Evolutionary conservation across 169 alveolate genomes (phyloP).

Genomic region (Perkinsus marinus): DNA sequence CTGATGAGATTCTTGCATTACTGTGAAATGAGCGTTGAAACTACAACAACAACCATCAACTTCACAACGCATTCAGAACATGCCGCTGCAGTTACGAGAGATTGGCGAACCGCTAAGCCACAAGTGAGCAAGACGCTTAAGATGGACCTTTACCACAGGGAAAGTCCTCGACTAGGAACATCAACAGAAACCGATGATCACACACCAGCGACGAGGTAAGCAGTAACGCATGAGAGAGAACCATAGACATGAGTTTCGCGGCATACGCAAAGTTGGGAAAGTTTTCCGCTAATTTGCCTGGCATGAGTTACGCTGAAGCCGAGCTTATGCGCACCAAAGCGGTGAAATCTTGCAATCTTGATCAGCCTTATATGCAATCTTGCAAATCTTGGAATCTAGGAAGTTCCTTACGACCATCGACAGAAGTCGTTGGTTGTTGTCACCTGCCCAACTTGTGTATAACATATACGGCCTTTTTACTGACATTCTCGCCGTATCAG

Average conservation of each 20-base stretch:
- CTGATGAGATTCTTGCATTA: background rate
- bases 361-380: too few species aligned
- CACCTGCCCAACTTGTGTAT: background rate
- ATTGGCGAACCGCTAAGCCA: too few species aligned
- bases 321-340: background rate
- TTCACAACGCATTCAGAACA: too few species aligned
- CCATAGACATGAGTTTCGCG: too few species aligned
- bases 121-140: too few species aligned
- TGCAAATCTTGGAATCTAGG: background rate
- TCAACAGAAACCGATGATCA: too few species aligned
- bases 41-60: background rate
- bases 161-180: too few species aligned
- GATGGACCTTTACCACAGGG: too few species aligned
- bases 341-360: too few species aligned
- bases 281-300: background rate
- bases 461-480: background rate
- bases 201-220: too few species aligned
- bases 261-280: background rate
- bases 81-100: too few species aligned
- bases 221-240: too few species aligned
- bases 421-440: background rate
- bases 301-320: background rate
- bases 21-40: background rate
- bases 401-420: background rate
- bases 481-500: background rate